These are phyloP conservation scores for Leccinum subgranulosum DNA, from an alignment of 768 basidiomycete genomes.

Conservation along the genomic window DNA sequence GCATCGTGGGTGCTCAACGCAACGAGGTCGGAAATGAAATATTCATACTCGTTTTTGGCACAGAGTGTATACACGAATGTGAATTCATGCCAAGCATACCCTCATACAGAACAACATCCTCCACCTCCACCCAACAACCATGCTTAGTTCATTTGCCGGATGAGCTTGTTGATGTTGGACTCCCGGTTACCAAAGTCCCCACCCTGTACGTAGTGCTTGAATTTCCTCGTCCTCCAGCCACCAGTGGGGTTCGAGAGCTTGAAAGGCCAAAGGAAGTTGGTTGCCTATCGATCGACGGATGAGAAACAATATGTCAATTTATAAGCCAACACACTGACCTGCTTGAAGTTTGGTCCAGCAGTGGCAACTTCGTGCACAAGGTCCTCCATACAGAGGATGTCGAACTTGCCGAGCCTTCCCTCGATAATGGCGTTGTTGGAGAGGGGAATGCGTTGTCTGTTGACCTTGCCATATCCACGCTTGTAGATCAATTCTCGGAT, in stretches of 20 bases:
- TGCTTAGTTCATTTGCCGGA: constrained; percentile 86
- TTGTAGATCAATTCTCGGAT: constrained; percentile 99
- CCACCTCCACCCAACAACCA: constrained; percentile 9
- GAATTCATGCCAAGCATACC: constrained; percentile 34
- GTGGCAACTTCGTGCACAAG: constrained; percentile 96
- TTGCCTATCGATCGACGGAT: constrained; percentile 44
- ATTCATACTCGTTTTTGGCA: constrained; percentile 27
- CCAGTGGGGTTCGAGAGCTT: constrained; percentile 99
- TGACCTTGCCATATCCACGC: constrained; percentile 97
- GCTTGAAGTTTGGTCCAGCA: constrained; percentile 98
- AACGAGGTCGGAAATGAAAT: neutral
- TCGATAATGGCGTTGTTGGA: constrained; percentile 94
- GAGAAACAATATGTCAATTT: neutral
- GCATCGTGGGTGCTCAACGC: neutral
- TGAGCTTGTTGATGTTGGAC: constrained; percentile 94
- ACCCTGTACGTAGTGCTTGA: constrained; percentile 94
- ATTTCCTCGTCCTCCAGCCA: constrained; percentile 97
- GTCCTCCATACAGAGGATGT: constrained; percentile 96
- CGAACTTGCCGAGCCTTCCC: constrained; percentile 82
- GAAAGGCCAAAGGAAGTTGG: constrained; percentile 99
- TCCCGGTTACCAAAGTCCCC: constrained; percentile 99
- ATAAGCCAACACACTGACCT: constrained; percentile 48
- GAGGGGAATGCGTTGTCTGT: constrained; percentile 97
- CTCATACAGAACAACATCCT: constrained; percentile 13
- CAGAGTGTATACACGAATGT: constrained; percentile 27